Evolutionary conservation across 139 green algal species (phyloP).

Genomic region (Volvox africanus): DNA sequence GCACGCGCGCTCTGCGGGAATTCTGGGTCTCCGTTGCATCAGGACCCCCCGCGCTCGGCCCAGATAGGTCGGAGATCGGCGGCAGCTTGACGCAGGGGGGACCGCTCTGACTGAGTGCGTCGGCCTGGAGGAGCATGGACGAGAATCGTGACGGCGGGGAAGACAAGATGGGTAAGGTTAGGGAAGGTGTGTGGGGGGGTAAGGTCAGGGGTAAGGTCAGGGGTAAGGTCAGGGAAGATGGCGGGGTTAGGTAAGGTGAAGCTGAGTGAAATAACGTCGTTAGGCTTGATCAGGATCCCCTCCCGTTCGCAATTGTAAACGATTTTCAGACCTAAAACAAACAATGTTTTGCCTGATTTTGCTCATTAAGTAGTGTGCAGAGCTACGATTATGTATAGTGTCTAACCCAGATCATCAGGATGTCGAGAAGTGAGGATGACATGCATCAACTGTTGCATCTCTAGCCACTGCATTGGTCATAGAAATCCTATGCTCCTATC

Average conservation of each 20-base stretch:
- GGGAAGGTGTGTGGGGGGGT: background rate
- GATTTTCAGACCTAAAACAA: no score
- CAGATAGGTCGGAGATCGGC: background rate
- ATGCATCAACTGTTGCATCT: no score
- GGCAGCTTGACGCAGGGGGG: background rate
- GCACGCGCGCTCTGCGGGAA: background rate
- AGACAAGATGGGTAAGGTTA: background rate
- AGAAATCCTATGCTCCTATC: no score
- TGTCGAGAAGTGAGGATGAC: no score
- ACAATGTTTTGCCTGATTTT: no score
- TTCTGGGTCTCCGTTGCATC: background rate
- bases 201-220: background rate
- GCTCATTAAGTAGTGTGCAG: no score
- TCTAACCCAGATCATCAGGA: no score
- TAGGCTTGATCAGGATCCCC: no score
- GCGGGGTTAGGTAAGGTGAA: background rate
- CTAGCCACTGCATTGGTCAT: no score
- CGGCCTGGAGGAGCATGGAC: no score
- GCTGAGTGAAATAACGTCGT: background rate
- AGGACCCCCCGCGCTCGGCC: background rate
- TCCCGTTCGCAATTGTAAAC: no score
- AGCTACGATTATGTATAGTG: no score
- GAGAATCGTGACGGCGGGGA: background rate
- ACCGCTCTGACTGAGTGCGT: background rate
- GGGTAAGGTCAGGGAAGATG: background rate